Base-by-base conservation (phyloP, 208 protist species). In the Leishmania turanica region DNA sequence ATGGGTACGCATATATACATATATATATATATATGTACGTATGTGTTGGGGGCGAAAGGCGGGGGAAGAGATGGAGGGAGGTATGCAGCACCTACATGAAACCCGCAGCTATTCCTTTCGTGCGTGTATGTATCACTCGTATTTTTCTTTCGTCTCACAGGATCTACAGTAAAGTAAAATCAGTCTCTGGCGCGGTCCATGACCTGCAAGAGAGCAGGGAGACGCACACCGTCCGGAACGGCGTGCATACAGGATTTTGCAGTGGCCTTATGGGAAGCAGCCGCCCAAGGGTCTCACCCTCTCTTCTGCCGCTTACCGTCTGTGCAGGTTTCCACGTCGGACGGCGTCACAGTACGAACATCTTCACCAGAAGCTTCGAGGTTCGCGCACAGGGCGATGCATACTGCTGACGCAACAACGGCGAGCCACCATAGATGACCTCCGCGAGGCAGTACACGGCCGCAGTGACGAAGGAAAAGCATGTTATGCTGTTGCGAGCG, bases 311-410 rank as follows among this genome's bases (percentile, higher is more conserved):
- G 34, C 19, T 47, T 34, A 15, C 37, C 62, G 11, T 45, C 47
- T 3, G 21, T 37, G n/a, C 8, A 17, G 3, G 65, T 76, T 21
- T 54, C 40, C 3, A 77, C 78, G 53, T 21, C 24, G 17, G 17
- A 71, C 24, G 66, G 40, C 15, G 24, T 49, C 56, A 83, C 9
- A 95, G 75, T 17, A 95, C 53, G 77, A 91, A 93, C 90, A 94
- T 94, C 77, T 92, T 93, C 3, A 90, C 78, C 17, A 95, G 78
- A 27, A 95, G 87, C 78, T 93, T 93, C 53, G 81, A 75, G n/a
- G 92, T 66, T 45, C 90, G 86, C 1, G 89, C 65, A 34, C 79
- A 82, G 15, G 87, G 82, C 24, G 86, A 93, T 1, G 90, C 80
- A 81, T 90, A 94, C 70, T 84, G 90, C 42, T 83, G 78, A 42